Evolutionary conservation across 441 rosid species (phyloP).

Genomic region (Syzygium malaccense): DNA sequence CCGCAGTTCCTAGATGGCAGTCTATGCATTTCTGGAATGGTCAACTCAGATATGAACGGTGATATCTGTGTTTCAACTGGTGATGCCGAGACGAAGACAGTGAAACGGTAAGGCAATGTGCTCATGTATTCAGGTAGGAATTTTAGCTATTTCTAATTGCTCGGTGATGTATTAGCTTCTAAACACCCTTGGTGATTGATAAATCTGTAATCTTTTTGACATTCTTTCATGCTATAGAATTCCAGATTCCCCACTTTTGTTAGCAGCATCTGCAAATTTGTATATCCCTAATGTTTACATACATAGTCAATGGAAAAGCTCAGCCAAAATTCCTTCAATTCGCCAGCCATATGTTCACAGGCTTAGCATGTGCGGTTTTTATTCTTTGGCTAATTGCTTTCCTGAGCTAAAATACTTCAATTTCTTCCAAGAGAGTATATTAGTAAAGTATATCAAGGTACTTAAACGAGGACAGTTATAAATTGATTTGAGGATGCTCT

Average conservation of each 20-base stretch:
- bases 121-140: background rate
- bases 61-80: constrained; percentile 18
- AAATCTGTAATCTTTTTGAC: background rate
- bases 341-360: background rate
- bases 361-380: background rate
- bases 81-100: constrained; percentile 26
- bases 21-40: constrained; percentile 25
- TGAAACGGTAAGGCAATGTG: constrained; percentile 43
- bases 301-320: background rate
- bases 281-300: background rate
- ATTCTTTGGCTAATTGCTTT: background rate
- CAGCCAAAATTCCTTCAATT: background rate
- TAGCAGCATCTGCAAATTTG: background rate
- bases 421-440: background rate
- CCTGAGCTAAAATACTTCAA: background rate
- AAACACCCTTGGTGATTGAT: background rate
- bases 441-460: background rate
- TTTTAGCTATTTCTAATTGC: background rate
- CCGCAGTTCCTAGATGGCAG: constrained; percentile 32
- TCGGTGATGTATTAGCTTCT: background rate
- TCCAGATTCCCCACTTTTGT: background rate
- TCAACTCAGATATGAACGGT: constrained; percentile 12
- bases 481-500: background rate
- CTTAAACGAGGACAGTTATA: background rate
- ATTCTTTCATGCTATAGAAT: background rate